Evolutionary conservation across 305 asterid species (phyloP).

Genomic region (Fraxinus angustifolia): DNA sequence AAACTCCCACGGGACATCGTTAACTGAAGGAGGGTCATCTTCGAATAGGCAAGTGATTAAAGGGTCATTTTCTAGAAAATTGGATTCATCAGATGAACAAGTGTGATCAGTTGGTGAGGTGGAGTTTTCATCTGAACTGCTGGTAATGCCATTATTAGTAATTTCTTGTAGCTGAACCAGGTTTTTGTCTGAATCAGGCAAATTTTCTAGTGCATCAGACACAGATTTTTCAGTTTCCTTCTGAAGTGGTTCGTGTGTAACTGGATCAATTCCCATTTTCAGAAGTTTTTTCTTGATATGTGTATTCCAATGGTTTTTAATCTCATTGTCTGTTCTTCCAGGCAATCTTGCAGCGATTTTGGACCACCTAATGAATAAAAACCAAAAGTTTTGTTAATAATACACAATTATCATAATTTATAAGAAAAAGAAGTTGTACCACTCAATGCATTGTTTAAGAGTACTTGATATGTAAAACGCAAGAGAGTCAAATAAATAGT

Average conservation of each 20-base stretch:
- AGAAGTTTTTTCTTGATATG: conserved; percentile 86
- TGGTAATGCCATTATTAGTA: conserved; percentile 1
- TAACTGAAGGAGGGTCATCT: conserved; percentile 33
- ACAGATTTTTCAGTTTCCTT: conserved; percentile 19
- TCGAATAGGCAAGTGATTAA: conserved; percentile 54
- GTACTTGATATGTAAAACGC: not conserved
- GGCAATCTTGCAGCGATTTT: conserved; percentile 85
- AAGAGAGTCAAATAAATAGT: not conserved
- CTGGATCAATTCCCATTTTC: conserved; percentile 86
- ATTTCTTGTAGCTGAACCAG: conserved; percentile 21
- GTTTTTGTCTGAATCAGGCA: conserved; percentile 21
- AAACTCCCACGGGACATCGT: conserved; percentile 47
- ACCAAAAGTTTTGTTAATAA: not conserved
- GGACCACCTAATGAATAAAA: conserved; percentile 58
- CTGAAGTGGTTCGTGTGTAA: conserved; percentile 67
- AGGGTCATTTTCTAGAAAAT: conserved; percentile 43
- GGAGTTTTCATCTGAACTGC: conserved; percentile 37
- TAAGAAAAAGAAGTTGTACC: not conserved
- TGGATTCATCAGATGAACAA: conserved; percentile 18
- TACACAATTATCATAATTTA: not conserved
- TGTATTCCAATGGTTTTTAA: conserved; percentile 92
- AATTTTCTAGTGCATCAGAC: conserved; percentile 15
- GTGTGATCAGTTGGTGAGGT: conserved; percentile 39
- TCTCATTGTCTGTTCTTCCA: conserved; percentile 87
- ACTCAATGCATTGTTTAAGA: not conserved